Base-by-base conservation (phyloP, 371 early-diverging fungal genomes). In the Mortierella sp. region DNA sequence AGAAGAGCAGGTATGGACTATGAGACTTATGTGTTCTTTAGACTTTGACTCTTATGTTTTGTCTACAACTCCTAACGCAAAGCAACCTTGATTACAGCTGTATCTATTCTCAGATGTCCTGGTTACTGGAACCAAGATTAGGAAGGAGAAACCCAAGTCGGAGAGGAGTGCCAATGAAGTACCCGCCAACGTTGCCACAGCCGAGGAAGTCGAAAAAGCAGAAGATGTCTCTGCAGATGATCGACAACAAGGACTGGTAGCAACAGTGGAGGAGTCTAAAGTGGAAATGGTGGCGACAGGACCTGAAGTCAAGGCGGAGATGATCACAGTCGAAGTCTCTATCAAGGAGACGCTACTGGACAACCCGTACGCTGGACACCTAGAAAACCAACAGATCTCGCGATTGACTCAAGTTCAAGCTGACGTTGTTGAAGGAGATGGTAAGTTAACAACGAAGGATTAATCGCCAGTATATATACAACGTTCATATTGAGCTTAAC, bases 341-440 rank as follows among this genome's bases (percentile, higher is more conserved):
- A 32, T 27, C 43, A 46, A 16, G 48, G 74, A 74, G n/a, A 24
- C 75, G 6, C 32, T 58, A 14, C 4, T 65, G 18, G 48, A 81
- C 3, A 85, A 85, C 35, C 85, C 85, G 18, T 85, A 85, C 75
- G 85, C 85, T 29, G 85, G 85, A 46, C 79, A 85, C 74, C 46
- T 85, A 68, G 79, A 81, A 44, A 81, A 81, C 60, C 85, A 85
- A 38, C 55, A 74, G 10, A 81, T 85, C 32, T 81, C 79, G 4
- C 72, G 85, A 48, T 54, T 85, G 41, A 85, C 73, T 12, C 85
- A 81, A 71, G 79, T 85, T 16, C 85, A 85, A 49, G 76, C 85
- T 3, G 85, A 85, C 24, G 49, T 74, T 18, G 70, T 81, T 48
- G 82, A 86, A 48, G 75, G 72, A n/a, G 72, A 78, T 55, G 82